Conservation (phyloP, 177 flowering plant genomes). For the Vitis hybrid region DNA sequence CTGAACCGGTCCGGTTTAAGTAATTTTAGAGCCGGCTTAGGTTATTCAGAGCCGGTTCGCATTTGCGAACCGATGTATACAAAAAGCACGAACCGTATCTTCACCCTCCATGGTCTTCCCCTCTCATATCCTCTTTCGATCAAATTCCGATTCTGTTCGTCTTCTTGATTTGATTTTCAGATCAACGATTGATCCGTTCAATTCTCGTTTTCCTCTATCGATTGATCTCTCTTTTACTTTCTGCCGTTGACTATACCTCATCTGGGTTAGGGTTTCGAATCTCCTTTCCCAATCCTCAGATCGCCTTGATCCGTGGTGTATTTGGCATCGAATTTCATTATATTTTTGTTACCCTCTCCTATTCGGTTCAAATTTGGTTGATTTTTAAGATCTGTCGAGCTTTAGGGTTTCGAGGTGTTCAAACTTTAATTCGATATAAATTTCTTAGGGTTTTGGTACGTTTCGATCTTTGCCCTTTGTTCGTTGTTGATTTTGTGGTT, state of each 20-base stretch:
- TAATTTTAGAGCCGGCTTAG: not conserved
- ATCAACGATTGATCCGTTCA: conserved; percentile 9
- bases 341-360: conserved; percentile 3
- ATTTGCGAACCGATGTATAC: conserved; percentile 10
- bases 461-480: conserved; percentile 1
- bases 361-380: conserved; percentile 1
- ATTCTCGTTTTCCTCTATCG: conserved; percentile 18
- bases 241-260: conserved; percentile 4
- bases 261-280: conserved; percentile 25
- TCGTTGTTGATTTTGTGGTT: conserved; percentile 1
- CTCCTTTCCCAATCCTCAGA: not conserved
- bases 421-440: not conserved
- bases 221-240: conserved; percentile 15
- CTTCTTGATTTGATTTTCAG: conserved; percentile 5
- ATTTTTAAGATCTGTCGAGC: not conserved
- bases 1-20: conserved; percentile 1
- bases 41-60: conserved; percentile 6
- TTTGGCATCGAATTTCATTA: not conserved
- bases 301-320: conserved; percentile 1
- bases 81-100: conserved; percentile 21
- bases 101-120: conserved; percentile 4
- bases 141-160: conserved; percentile 13
- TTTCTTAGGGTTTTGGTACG: conserved; percentile 11
- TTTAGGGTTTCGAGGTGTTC: conserved; percentile 27
- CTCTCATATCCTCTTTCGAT: not conserved